Evolutionary conservation across 225 moss, liverwort and hornwort species (phyloP), one percentile per base, ranked within the genome.

Genomic region (Pleurozium schreberi): DNA sequence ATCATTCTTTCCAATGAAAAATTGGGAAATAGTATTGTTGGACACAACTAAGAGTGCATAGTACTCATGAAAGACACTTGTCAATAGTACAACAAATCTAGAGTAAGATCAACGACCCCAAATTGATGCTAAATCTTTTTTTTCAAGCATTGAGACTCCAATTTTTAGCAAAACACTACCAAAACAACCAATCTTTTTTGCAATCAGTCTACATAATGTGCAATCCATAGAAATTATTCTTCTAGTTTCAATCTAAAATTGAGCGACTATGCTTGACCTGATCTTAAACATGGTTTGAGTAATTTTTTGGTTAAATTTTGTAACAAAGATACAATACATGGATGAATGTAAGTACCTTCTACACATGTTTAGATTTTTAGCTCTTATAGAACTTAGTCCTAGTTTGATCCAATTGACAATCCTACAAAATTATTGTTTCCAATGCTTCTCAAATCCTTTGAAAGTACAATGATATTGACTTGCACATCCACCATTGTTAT

Each of bases 121-220:
- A 40, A 40, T 8, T 1, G 0, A 8, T 25, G 13, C 69, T 22
- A n/a, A 2, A n/a, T 0, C 5, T 23, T 4, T 23, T 40, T 1
- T 3, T 40, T 3, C 6, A 13, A 4, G 2, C n/a, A 68, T 3
- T 2, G 2, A 12, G 22, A 68, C 2, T 1, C 1, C 0, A n/a
- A 1, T 12, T 69, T 40, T n/a, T 7, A 0, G 40, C 20, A 38
- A 38, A 38, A 20, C 1, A 3, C 17, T 65, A 34, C 1, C 2
- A 34, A 65, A 65, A 18, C 2, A 0, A 65, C 10, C 2, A 18
- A 2, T 65, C 36, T 65, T 36, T 36, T 5, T 65, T 65, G 65
- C 18, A 65, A 18, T 65, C 6, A 34, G 34, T 10, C 1, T 65
- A 0, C 7, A 58, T 27, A 26, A 26, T 3, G 4, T 80, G 11